Base-by-base conservation (phyloP, 2,329 filamentous ascomycete genomes). In the Harringtonia aguacate region DNA sequence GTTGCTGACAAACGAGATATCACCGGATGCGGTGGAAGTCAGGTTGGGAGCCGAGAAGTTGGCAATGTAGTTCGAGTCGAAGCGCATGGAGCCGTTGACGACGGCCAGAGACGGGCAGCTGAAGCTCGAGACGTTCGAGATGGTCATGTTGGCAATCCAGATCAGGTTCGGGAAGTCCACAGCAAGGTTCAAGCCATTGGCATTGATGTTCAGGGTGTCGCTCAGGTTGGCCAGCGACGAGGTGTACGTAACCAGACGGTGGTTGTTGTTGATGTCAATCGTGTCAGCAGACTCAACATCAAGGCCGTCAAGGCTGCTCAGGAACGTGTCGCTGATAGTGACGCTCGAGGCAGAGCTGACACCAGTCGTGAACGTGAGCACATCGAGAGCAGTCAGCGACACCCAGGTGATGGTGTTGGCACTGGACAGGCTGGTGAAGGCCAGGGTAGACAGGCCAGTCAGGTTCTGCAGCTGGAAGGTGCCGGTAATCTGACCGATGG, bases 211-310 rank as follows among this genome's bases (percentile, higher is more conserved):
- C 43, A 95, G 69, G 38, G 72, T 63, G 45, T 75, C 71, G 52
- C 75, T 83, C 56, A 95, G 76, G 67, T 85, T 90, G 62, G 73
- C 73, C 47, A 97, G 73, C 60, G 84, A 76, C 64, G 88, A 85
- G 59, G 77, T 76, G 69, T 94, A 85, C 49, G 70, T 72, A 59
- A 75, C 77, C 55, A 98, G 74, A 60, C 83, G 81, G 49, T 69
- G 69, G 79, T 97, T 97, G 81, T 95, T 95, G 75, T 86, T 83
- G 66, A 98, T 83, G 62, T 85, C 72, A 61, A 98, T 77, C 53
- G 69, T 72, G 46, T 77, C 73, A 44, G 87, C 81, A n/a, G 74
- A 73, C 51, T 77, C 65, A 51, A 97, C 73, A 61, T 87, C 84
- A 61, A 98, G 84, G 58, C 87, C 88, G 53, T 81, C 72, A 48